Conservation (phyloP, 495 filamentous ascomycete genomes). For the Filosporella fistucella region DNA sequence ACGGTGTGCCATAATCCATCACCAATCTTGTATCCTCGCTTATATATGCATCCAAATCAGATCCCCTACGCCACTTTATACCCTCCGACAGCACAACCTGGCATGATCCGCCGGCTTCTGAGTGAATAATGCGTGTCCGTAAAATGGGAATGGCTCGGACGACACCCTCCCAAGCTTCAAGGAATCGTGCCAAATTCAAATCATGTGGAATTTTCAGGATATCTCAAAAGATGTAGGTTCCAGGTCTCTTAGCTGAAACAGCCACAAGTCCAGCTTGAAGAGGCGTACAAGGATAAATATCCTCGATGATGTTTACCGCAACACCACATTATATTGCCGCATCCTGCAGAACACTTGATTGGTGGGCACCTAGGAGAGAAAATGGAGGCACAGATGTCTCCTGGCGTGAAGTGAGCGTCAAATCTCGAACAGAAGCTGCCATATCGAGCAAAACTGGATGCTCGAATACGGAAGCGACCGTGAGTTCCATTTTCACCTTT, state of each 20-base stretch:
- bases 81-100: slow-evolving; percentile 1
- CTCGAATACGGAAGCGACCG: slow-evolving; percentile 29
- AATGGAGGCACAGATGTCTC: too few species aligned
- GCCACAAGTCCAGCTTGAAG: slow-evolving; percentile 67
- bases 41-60: neutral
- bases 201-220: neutral
- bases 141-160: neutral
- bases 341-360: too few species aligned
- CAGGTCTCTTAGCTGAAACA: slow-evolving; percentile 51
- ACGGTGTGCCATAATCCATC: neutral
- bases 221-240: slow-evolving; percentile 44
- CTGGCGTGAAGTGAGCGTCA: too few species aligned
- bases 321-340: too few species aligned
- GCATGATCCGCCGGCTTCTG: neutral
- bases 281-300: slow-evolving; percentile 67
- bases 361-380: too few species aligned
- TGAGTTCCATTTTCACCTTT: slow-evolving; percentile 44
- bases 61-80: neutral
- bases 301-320: too few species aligned
- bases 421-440: too few species aligned
- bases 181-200: neutral
- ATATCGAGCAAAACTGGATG: neutral
- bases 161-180: neutral
- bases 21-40: neutral
- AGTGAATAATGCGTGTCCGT: neutral